Evolutionary conservation across 163 green algal species (phyloP).

Genomic region (Chloroidium sp.): DNA sequence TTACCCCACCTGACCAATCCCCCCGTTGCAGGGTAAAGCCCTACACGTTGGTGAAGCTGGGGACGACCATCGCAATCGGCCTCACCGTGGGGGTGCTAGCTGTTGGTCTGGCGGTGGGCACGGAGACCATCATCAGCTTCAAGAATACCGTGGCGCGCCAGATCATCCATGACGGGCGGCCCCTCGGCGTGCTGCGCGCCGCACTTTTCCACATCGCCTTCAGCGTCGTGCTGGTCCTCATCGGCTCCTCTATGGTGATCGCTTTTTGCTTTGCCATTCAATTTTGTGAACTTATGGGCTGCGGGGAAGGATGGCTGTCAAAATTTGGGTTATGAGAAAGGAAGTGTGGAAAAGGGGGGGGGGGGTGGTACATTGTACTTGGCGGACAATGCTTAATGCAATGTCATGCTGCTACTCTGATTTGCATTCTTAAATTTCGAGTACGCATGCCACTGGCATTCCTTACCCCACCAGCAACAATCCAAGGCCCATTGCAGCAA

Average conservation of each 20-base stretch:
- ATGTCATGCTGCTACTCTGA: too few relatives aligned
- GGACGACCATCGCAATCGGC: too few relatives aligned
- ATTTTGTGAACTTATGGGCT: not conserved
- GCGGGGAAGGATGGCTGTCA: not conserved
- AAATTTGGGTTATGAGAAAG: not conserved
- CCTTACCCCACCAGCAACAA: too few relatives aligned
- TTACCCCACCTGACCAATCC: too few relatives aligned
- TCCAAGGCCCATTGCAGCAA: too few relatives aligned
- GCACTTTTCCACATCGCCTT: constrained; percentile 1
- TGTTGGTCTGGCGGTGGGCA: not conserved
- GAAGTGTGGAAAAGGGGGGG: too few relatives aligned
- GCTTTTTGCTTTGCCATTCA: not conserved
- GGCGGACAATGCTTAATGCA: too few relatives aligned
- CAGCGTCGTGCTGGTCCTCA: not conserved
- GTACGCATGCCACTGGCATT: too few relatives aligned
- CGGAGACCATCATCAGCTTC: not conserved
- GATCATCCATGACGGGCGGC: not conserved
- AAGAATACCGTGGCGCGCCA: not conserved
- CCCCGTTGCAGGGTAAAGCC: too few relatives aligned
- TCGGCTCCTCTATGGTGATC: not conserved
- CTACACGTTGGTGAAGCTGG: too few relatives aligned
- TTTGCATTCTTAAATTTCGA: too few relatives aligned
- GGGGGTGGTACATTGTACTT: too few relatives aligned
- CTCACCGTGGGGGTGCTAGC: constrained; percentile 2
- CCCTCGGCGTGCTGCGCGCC: not conserved